These are phyloP conservation scores for Gastrodia elata DNA, from an alignment of 106 monocot genomes.

Conservation along the genomic window DNA sequence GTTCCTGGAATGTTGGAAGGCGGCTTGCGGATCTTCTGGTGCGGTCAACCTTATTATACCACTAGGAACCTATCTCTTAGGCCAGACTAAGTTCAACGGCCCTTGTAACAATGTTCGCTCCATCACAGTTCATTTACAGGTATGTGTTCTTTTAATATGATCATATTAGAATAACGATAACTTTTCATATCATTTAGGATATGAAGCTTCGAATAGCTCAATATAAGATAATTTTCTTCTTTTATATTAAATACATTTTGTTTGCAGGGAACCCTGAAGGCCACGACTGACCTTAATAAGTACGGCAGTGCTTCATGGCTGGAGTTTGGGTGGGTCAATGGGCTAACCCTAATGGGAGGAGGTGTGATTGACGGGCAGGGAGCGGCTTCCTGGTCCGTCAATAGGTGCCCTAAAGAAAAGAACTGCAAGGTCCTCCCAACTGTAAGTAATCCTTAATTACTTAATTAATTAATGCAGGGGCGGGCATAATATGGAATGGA, in stretches of 20 bases:
- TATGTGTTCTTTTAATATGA: not conserved
- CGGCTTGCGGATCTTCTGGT: conserved; percentile 20
- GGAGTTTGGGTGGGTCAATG: conserved; percentile 42
- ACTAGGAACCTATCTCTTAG: conserved; percentile 16
- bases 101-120: conserved; percentile 18
- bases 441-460: conserved; percentile 29
- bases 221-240: too few relatives aligned
- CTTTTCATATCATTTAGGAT: too few relatives aligned
- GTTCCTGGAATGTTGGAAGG: conserved; percentile 29
- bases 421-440: conserved; percentile 74
- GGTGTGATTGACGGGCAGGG: conserved; percentile 79
- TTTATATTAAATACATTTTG: too few relatives aligned
- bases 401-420: conserved; percentile 51
- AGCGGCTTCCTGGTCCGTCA: conserved; percentile 49
- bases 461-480: not conserved
- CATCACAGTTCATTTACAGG: conserved; percentile 22
- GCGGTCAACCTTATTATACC: conserved; percentile 18
- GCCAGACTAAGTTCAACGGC: conserved; percentile 22
- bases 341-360: conserved; percentile 42
- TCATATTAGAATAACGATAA: too few relatives aligned
- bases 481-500: not conserved
- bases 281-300: conserved; percentile 31
- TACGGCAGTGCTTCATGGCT: conserved; percentile 44
- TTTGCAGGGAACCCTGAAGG: conserved; percentile 46
- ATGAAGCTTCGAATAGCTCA: too few relatives aligned